Evolutionary conservation across 1,284 basidiomycete genomes (phyloP), one percentile per base, ranked within the genome.

Genomic region (Ganoderma lingzhi): DNA sequence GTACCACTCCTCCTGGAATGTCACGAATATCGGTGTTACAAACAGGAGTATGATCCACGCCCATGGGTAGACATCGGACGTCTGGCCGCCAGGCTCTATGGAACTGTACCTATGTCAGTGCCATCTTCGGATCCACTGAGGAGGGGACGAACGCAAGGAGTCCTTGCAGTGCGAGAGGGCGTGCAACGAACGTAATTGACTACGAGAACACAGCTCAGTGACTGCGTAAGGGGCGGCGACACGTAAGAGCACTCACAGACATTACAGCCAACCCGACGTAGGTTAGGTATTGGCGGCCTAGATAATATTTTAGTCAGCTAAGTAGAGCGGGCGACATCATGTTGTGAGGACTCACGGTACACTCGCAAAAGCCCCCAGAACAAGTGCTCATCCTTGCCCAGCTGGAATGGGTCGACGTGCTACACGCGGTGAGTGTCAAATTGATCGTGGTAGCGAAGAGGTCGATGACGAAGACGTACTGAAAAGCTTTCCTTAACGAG

Each of bases 41-140:
- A 92, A 88, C 8, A 93, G 82, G 76, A 85, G 82, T 2, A 81
- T 37, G 41, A 93, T 85, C 91, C 92, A 94, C 14, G 92, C 85
- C 86, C 82, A 85, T 0, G 87, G 86, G 14, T 80, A 77, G 44
- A 86, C 76, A 8, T 74, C 70, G 0, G 82, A 80, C 19, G 73
- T 78, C 19, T 80, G 67, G 3, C 83, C 84, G 17, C 77, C 77
- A 1, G 72, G 78, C 70, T 87, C 82, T 28, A 89, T 76, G 70
- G 86, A 87, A 6, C 79, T 82, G 55, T 28, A 39, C 32, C 30
- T 51, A 77, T 66, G 48, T 51, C 48, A 28, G 48, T 14, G 23
- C 48, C 9, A 28, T 28, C 48, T 28, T 2, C n/a, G 12, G 9
- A 51, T 28, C 48, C 23, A 51, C 3, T 12, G 8, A 8, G 48